Base-by-base conservation (phyloP, 2,329 filamentous ascomycete genomes). In the Dothidotthia symphoricarpi region DNA sequence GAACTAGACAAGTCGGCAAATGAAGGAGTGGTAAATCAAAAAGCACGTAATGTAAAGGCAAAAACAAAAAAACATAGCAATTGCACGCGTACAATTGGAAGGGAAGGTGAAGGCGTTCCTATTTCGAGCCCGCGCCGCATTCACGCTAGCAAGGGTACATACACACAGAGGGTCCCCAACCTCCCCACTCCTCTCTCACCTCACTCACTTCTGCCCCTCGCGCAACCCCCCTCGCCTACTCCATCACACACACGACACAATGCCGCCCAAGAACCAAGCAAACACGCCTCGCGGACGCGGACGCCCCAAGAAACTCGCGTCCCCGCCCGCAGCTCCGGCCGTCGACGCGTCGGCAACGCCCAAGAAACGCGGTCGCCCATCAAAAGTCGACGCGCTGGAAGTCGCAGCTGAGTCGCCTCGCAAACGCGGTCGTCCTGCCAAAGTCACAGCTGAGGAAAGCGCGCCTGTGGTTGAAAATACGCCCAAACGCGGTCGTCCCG, bases 351-450 rank as follows among this genome's bases (percentile, higher is more conserved):
- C 39, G 17, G 26, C 25, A 15, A 34, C 45, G 4, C 36, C 44
- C 5, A 41, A 41, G 28, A 54, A 49, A 41, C 49, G 51, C 36
- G 49, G 48, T 33, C 53, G 53, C 36, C 30, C 49, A n/a, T 34
- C 52, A 3, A 53, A 43, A 34, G 13, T 27, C 3, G 35, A 36
- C 10, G 26, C 32, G 3, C 26, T 31, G 7, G 38, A 35, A 24
- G 33, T 39, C 7, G 17, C 28, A 10, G 17, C 31, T 10, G 48
- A 45, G 19, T 24, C 41, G 7, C 51, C 51, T 1, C 54, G 51
- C 39, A 57, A 50, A 36, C 56, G 53, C 31, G 53, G 55, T 9
- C 49, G 53, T n/a, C 50, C 47, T 0, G 34, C 49, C 3, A 57
- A 51, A 40, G 37, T 34, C 19, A 31, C 28, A 16, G 32, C 15